Evolutionary conservation across 2,329 filamentous ascomycete species (phyloP).

Genomic region (Nothophaeocryptopus gaeumannii): DNA sequence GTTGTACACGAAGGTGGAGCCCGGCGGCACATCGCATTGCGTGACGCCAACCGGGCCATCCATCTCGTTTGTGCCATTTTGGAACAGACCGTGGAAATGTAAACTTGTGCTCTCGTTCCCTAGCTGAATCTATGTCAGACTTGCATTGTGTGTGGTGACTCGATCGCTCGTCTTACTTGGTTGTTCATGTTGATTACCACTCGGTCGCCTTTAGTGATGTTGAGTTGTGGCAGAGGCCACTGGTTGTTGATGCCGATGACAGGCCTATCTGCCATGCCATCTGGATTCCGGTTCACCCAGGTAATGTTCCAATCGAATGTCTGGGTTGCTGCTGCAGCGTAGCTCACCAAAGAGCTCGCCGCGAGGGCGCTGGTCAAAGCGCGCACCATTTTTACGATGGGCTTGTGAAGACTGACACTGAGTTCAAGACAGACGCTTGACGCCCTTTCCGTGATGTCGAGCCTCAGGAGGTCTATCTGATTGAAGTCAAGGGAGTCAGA

Average conservation of each 20-base stretch:
- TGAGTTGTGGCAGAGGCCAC: conserved; percentile 70
- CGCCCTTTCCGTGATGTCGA: too few relatives aligned
- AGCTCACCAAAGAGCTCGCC: conserved; percentile 13
- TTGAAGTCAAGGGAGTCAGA: background rate
- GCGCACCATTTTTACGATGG: conserved; percentile 1
- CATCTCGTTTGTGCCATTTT: conserved; percentile 72
- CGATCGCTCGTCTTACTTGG: conserved; percentile 33
- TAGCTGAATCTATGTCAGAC: conserved; percentile 39
- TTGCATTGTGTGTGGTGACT: background rate
- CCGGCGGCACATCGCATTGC: conserved; percentile 65
- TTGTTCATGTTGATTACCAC: conserved; percentile 69
- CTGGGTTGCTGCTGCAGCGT: conserved; percentile 18
- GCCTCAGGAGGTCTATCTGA: too few relatives aligned
- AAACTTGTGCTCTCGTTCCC: conserved; percentile 63
- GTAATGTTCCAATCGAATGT: conserved; percentile 41
- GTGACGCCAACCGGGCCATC: conserved; percentile 68
- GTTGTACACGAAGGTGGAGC: conserved; percentile 62
- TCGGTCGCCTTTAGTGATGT: conserved; percentile 70
- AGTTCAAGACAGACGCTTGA: too few relatives aligned
- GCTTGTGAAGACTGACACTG: too few relatives aligned
- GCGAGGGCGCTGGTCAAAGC: background rate
- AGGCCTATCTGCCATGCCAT: conserved; percentile 50
- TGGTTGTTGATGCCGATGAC: conserved; percentile 69
- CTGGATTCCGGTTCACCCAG: conserved; percentile 56
- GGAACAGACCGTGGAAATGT: conserved; percentile 76